phyloP scores from a whole-genome alignment of 2,329 filamentous ascomycete species.

The Penicillium freii region DNA sequence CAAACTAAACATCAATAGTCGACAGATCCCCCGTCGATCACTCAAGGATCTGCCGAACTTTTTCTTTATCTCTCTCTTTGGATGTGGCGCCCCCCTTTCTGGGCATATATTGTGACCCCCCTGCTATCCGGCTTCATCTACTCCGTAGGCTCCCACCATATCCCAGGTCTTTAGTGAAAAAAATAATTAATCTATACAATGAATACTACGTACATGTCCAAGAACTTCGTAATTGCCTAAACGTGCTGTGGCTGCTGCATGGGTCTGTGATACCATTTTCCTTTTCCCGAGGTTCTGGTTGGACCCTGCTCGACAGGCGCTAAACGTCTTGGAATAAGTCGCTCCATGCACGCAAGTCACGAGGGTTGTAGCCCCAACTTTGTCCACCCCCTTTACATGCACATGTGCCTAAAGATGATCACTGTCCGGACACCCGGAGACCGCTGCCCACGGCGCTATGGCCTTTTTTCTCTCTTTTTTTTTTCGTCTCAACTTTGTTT shows the following conservation, averaged over 20 bases:
- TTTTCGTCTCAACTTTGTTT: background rate
- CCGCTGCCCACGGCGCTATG: background rate
- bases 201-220: no score
- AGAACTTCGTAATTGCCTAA: no score
- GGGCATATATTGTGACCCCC: background rate
- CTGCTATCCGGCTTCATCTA: background rate
- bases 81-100: conserved; percentile 8
- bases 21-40: conserved; percentile 40
- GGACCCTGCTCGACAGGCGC: conserved; percentile 17
- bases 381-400: conserved; percentile 3
- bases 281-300: conserved; percentile 16
- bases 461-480: background rate
- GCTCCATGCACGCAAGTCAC: conserved; percentile 27
- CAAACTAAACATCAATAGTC: conserved; percentile 41
- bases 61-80: conserved; percentile 15
- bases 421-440: background rate
- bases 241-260: no score
- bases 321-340: conserved; percentile 22
- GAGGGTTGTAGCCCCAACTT: conserved; percentile 9
- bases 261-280: conserved; percentile 7
- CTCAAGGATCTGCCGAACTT: conserved; percentile 31
- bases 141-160: conserved; percentile 8
- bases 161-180: background rate
- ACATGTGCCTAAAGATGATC: background rate
- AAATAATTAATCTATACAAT: no score